Conservation (phyloP, 805 yeast species). For the Wickerhamomyces bisporus region DNA sequence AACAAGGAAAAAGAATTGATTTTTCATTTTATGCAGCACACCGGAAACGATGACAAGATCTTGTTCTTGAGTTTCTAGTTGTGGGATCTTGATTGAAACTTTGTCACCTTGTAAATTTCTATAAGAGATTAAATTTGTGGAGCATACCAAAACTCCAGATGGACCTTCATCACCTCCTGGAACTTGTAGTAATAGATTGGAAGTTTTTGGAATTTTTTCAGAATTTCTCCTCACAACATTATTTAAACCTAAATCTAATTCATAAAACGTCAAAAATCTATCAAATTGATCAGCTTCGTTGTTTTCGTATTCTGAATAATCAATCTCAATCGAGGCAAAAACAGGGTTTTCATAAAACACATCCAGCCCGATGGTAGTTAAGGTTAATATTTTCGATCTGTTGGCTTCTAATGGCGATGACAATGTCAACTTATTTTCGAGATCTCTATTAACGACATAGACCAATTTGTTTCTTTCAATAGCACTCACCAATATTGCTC, state of each 20-base stretch:
- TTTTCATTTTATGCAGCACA: conserved; percentile 60
- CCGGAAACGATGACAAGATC: conserved; percentile 44
- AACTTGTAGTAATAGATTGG: conserved; percentile 55
- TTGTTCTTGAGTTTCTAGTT: conserved; percentile 25
- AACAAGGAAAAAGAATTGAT: conserved; percentile 56
- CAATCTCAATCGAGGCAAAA: conserved; percentile 76
- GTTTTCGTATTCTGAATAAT: conserved; percentile 35
- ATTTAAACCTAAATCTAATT: conserved; percentile 81
- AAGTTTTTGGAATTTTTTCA: conserved; percentile 31
- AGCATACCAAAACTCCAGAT: conserved; percentile 63
- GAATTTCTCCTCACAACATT: conserved; percentile 54
- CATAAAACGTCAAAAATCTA: conserved; percentile 58
- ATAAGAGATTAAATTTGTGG: conserved; percentile 49
- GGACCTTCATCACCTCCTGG: conserved; percentile 74
- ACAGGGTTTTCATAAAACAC: conserved; percentile 78
- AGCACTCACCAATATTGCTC: conserved; percentile 68
- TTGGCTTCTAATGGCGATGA: conserved; percentile 74
- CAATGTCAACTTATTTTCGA: conserved; percentile 40
- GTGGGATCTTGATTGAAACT: conserved; percentile 52
- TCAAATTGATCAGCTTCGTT: conserved; percentile 19
- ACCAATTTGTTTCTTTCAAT: conserved; percentile 71
- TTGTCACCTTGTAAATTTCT: conserved; percentile 36
- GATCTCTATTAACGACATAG: conserved; percentile 52
- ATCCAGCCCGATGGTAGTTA: conserved; percentile 56
- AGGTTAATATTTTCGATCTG: conserved; percentile 44